Evolutionary conservation across 2,329 filamentous ascomycete species (phyloP).

Genomic region (Cadophora malorum): DNA sequence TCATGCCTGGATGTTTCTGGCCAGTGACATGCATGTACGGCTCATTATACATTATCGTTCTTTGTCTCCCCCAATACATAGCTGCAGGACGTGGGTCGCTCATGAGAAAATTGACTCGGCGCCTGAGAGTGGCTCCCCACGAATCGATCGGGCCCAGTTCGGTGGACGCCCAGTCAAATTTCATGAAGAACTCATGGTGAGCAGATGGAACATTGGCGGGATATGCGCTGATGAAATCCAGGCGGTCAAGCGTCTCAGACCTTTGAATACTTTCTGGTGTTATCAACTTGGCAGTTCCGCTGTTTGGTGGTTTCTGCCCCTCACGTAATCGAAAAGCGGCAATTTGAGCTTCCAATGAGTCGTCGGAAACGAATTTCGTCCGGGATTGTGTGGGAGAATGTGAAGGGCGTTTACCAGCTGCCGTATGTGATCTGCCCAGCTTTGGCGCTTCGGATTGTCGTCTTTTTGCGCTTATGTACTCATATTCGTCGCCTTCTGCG

Average conservation of each 20-base stretch:
- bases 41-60: slow-evolving; percentile 48
- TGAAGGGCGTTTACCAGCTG: slow-evolving; percentile 1
- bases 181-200: slow-evolving; percentile 42
- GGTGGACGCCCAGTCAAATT: slow-evolving; percentile 52
- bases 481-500: slow-evolving; percentile 21
- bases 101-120: slow-evolving; percentile 47
- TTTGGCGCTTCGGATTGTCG: slow-evolving; percentile 24
- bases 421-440: slow-evolving; percentile 22
- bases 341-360: slow-evolving; percentile 26
- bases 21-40: slow-evolving; percentile 44
- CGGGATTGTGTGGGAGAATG: slow-evolving; percentile 9
- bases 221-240: slow-evolving; percentile 39
- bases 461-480: slow-evolving; percentile 7
- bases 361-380: slow-evolving; percentile 10
- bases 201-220: slow-evolving; percentile 30
- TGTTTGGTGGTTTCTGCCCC: slow-evolving; percentile 22
- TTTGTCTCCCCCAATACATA: slow-evolving; percentile 47
- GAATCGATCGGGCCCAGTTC: slow-evolving; percentile 49
- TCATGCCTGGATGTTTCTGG: slow-evolving; percentile 46
- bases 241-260: slow-evolving; percentile 21
- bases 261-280: slow-evolving; percentile 10
- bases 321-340: slow-evolving; percentile 26
- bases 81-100: slow-evolving; percentile 47
- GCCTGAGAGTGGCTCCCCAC: slow-evolving; percentile 51
- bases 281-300: slow-evolving; percentile 2